Conservation (phyloP, 768 basidiomycete genomes). For the Kwoniella sp. region DNA sequence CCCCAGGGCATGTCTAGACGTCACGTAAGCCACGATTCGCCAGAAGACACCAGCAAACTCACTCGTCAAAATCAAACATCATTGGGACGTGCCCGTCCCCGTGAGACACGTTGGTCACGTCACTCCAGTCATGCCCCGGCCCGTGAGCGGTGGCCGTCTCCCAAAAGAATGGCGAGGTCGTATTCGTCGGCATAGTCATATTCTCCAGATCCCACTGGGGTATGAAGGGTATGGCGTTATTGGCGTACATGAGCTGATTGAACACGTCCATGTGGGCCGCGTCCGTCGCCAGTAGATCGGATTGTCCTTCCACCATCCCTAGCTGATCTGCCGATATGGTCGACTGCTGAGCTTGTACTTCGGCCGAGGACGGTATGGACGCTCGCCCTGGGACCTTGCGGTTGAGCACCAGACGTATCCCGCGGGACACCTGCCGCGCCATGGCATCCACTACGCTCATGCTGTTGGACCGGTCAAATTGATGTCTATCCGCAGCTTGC, state of each 20-base stretch:
- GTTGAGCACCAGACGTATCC: slow-evolving; percentile 2
- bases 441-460: slow-evolving; percentile 18
- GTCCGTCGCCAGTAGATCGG: too few species aligned
- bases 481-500: slow-evolving; percentile 11
- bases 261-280: slow-evolving; percentile 7
- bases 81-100: background rate
- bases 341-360: too few species aligned
- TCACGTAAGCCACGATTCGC: too few species aligned
- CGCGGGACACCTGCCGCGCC: slow-evolving; percentile 9
- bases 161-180: background rate
- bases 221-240: slow-evolving; percentile 15
- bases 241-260: slow-evolving; percentile 11
- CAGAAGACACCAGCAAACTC: too few species aligned
- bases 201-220: slow-evolving; percentile 13
- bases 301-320: too few species aligned
- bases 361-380: too few species aligned
- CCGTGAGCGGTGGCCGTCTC: background rate
- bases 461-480: background rate
- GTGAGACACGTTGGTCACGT: background rate
- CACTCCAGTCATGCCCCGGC: background rate
- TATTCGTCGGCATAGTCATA: background rate
- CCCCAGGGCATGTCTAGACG: too few species aligned
- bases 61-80: background rate
- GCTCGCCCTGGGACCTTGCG: background rate
- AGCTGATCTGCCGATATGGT: too few species aligned